phyloP scores from a whole-genome alignment of 306 rosid species.

The Begonia masoniana region DNA sequence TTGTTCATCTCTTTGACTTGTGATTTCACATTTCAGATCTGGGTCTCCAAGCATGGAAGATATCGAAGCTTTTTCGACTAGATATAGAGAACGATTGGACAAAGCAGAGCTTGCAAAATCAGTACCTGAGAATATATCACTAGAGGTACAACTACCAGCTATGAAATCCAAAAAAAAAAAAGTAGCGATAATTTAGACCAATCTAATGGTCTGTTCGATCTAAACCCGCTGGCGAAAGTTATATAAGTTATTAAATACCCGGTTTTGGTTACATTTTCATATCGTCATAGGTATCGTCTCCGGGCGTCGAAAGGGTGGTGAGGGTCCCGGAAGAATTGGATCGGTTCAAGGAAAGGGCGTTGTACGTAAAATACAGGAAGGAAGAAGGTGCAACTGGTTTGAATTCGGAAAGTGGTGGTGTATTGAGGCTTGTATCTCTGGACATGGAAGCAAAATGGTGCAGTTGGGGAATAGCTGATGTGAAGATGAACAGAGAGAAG shows the following conservation, averaged over 20 bases:
- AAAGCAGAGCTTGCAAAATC: conserved; percentile 67
- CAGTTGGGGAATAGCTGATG: conserved; percentile 81
- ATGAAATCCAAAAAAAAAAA: no score
- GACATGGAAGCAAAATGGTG: conserved; percentile 66
- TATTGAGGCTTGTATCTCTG: conserved; percentile 62
- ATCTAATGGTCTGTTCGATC: no score
- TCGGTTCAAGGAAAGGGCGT: conserved; percentile 68
- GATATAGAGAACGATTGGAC: conserved; percentile 57
- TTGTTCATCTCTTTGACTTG: conserved; percentile 1
- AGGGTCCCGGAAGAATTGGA: conserved; percentile 71
- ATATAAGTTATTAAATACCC: no score
- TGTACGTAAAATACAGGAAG: conserved; percentile 59
- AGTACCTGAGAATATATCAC: conserved; percentile 64
- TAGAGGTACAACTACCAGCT: conserved; percentile 45
- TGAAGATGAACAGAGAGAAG: conserved; percentile 65
- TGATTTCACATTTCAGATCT: conserved; percentile 39
- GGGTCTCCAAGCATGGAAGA: conserved; percentile 92
- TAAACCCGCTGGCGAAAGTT: no score
- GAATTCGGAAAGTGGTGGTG: conserved; percentile 56
- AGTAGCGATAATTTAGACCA: no score
- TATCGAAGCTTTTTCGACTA: conserved; percentile 62
- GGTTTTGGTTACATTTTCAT: conserved; percentile 1
- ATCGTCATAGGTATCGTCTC: conserved; percentile 71
- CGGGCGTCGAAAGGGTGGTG: conserved; percentile 86
- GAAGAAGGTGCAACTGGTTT: conserved; percentile 25